Conservation (phyloP, 192 early-diverging fungal genomes). For the Haplosporangium gracile region DNA sequence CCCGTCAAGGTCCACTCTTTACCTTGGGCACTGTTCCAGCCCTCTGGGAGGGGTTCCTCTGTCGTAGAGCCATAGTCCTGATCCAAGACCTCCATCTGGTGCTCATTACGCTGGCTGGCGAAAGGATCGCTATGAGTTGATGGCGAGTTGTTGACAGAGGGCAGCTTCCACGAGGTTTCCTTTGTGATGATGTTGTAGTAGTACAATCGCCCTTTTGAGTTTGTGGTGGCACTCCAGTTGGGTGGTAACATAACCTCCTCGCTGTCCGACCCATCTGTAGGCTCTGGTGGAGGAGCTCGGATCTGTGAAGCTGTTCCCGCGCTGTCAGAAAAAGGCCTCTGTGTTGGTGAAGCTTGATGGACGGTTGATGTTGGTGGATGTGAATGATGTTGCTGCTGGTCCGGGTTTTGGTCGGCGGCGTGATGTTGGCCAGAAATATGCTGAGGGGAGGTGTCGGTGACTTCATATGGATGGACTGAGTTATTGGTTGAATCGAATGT, state of each 20-base stretch:
- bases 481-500: neutral
- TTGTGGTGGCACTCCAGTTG: conserved; percentile 53
- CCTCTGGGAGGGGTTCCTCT: conserved; percentile 53
- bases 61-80: neutral
- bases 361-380: neutral
- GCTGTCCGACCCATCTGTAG: conserved; percentile 21
- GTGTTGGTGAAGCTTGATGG: neutral
- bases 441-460: neutral
- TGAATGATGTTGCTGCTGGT: neutral
- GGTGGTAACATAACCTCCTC: conserved; percentile 36
- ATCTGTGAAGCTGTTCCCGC: neutral
- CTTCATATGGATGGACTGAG: neutral
- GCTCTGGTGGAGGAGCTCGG: conserved; percentile 45
- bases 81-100: neutral
- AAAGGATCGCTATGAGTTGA: neutral
- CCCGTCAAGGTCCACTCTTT: neutral
- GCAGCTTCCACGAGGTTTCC: conserved; percentile 49
- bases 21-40: conserved; percentile 63
- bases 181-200: conserved; percentile 48
- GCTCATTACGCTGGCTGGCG: neutral
- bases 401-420: neutral
- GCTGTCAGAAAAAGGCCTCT: neutral
- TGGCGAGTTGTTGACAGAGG: neutral
- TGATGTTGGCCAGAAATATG: neutral
- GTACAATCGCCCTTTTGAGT: conserved; percentile 36